Evolutionary conservation across 2,329 filamentous ascomycete genomes (phyloP).

Genomic region (Monosporascus sp.): DNA sequence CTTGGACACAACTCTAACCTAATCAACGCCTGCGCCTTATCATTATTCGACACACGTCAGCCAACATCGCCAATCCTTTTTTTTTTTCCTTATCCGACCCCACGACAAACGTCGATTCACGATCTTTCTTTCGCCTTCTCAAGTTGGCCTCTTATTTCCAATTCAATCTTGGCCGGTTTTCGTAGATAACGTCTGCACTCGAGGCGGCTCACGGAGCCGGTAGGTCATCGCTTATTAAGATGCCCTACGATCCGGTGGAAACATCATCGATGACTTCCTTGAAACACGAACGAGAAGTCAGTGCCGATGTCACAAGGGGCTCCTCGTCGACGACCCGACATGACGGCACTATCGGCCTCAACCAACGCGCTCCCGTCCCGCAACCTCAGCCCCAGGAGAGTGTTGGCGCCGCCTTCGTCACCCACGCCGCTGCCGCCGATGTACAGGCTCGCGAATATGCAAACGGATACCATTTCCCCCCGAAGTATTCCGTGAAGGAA

Average conservation of each 20-base stretch:
- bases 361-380: constrained; percentile 11
- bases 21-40: too few species aligned
- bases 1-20: too few species aligned
- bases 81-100: too few species aligned
- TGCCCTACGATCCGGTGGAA: not conserved
- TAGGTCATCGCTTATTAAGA: not conserved
- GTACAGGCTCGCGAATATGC: constrained; percentile 33
- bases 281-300: constrained; percentile 10
- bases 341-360: constrained; percentile 8
- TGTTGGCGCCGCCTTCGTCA: constrained; percentile 15
- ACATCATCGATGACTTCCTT: constrained; percentile 8
- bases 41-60: too few species aligned
- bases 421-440: constrained; percentile 26
- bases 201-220: not conserved
- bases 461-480: constrained; percentile 64
- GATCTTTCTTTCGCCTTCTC: not conserved
- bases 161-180: not conserved
- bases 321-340: constrained; percentile 15
- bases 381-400: constrained; percentile 15
- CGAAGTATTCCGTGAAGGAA: constrained; percentile 53
- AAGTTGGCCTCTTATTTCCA: not conserved
- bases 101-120: not conserved
- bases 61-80: too few species aligned
- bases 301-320: constrained; percentile 11
- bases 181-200: too few species aligned